Evolutionary conservation across 768 basidiomycete genomes (phyloP), one percentile per base, ranked within the genome.

Genomic region (Termitomyces sp.): DNA sequence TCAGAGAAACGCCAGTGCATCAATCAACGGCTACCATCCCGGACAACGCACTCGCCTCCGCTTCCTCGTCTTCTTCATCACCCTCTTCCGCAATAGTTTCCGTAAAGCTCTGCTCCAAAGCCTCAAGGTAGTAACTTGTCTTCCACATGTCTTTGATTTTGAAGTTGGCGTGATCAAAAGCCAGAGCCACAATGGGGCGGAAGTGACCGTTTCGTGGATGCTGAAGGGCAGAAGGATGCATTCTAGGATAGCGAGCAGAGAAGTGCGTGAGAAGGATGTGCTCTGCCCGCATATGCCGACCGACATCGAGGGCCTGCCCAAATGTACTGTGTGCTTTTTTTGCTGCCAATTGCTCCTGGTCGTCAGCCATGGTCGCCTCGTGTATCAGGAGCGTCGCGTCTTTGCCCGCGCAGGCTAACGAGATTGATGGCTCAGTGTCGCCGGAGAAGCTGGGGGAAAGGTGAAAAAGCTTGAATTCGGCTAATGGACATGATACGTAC

Each of bases 251-350:
- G 29, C 94, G 86, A 41, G 91, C 91, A 10, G 94, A 97, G 73
- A 98, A 98, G 69, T 98, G 95, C 0, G 94, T 98, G 22, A 98
- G 80, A n/a, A 98, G 81, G 42, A 92, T 79, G 61, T 92, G 86
- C 53, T 84, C 74, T 1, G 94, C 94, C 10, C 81, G 77, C 94
- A 96, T 96, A 93, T 77, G 76, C 66, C 75, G 76, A 5, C 87
- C 95, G 14, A 94, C 77, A 26, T 82, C 80, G 46, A 98, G 81
- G 0, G 96, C 96, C 66, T 98, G 91, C 0, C 90, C 84, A 57
- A 94, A 83, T 0, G 96, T 98, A 57, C 90, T 92, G 69, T 98
- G 96, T 4, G 86, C 86, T 73, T 96, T 98, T 39, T 71, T 70
- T 1, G 64, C 65, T 0, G 94, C 94, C 72, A 91, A 69, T 13